Percentiles rank a stretch among this genome's conserved stretches.
These are phyloP conservation scores for Massariosphaeria phaeospora DNA, from an alignment of 495 filamentous ascomycete genomes.

Conservation along the genomic window DNA sequence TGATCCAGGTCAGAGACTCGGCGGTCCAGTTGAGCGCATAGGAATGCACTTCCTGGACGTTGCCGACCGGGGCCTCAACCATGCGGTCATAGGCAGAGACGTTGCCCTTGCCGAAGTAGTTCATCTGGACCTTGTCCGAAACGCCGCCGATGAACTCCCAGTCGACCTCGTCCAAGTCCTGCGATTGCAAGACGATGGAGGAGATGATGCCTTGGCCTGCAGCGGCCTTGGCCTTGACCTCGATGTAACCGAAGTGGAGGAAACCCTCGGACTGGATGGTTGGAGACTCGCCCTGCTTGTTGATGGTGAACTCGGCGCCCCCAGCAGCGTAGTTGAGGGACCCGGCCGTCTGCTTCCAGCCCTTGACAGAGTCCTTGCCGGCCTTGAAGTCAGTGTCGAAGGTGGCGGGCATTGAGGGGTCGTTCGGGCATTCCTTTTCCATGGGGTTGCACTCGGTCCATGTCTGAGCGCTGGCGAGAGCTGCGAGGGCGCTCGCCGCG, in stretches of 20 bases:
- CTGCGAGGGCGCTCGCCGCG: constrained; percentile 17
- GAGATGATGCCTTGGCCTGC: constrained; percentile 72
- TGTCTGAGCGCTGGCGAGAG: constrained; percentile 52
- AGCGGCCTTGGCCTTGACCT: constrained; percentile 68
- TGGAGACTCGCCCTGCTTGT: constrained; percentile 64
- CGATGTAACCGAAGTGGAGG: constrained; percentile 71
- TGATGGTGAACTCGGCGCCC: constrained; percentile 67
- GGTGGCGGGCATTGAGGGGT: constrained; percentile 57
- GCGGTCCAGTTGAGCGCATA: constrained; percentile 83
- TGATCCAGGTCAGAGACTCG: constrained; percentile 62
- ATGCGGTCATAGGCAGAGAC: constrained; percentile 63
- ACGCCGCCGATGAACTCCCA: constrained; percentile 53
- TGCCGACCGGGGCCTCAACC: constrained; percentile 51
- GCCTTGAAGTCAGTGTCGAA: constrained; percentile 63
- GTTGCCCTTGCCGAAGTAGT: constrained; percentile 82
- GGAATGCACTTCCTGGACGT: constrained; percentile 63
- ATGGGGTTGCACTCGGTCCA: constrained; percentile 63
- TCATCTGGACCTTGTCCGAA: constrained; percentile 61
- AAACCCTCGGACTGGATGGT: constrained; percentile 70
- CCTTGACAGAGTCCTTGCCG: constrained; percentile 47
- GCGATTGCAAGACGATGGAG: constrained; percentile 76
- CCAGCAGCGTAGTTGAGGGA: constrained; percentile 50
- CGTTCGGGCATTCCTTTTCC: constrained; percentile 56
- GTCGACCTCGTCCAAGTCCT: constrained; percentile 85
- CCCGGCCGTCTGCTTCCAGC: constrained; percentile 60